Evolutionary conservation across 306 rosid species (phyloP).

Genomic region (Vigna reflexopilosa): DNA sequence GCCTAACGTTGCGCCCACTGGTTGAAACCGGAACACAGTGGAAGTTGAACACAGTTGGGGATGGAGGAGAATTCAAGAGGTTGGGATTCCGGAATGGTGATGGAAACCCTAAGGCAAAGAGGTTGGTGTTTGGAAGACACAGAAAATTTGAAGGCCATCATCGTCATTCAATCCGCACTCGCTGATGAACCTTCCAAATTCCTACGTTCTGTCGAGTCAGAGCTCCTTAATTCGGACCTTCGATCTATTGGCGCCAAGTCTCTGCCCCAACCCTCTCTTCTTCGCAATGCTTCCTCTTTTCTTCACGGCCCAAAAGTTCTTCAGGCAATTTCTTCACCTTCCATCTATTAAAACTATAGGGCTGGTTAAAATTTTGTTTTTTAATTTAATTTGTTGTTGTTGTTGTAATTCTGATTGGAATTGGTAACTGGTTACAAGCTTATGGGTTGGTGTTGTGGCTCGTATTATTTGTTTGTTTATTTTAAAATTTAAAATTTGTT

Average conservation of each 20-base stretch:
- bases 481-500: constrained; percentile 1
- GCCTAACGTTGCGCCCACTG: not conserved
- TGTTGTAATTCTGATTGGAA: not conserved
- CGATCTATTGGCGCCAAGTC: constrained; percentile 68
- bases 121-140: constrained; percentile 75
- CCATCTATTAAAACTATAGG: too few species aligned
- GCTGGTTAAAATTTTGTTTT: not conserved
- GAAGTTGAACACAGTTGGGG: not conserved
- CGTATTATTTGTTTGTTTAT: not conserved
- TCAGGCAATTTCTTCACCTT: constrained; percentile 54
- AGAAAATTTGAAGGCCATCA: constrained; percentile 57
- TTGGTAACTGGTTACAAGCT: not conserved
- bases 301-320: constrained; percentile 79
- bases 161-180: constrained; percentile 59
- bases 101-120: constrained; percentile 58
- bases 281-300: constrained; percentile 63
- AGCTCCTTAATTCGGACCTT: constrained; percentile 77
- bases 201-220: constrained; percentile 60
- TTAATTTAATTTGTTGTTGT: not conserved
- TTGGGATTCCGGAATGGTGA: constrained; percentile 18
- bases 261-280: constrained; percentile 64
- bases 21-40: not conserved
- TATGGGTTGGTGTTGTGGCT: constrained; percentile 8
- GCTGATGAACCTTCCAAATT: constrained; percentile 56
- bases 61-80: constrained; percentile 34